Percentiles rank a stretch among this genome's conserved stretches.
phyloP scores from a whole-genome alignment of 345 rosid genomes.

The Melaleuca quinquenervia region DNA sequence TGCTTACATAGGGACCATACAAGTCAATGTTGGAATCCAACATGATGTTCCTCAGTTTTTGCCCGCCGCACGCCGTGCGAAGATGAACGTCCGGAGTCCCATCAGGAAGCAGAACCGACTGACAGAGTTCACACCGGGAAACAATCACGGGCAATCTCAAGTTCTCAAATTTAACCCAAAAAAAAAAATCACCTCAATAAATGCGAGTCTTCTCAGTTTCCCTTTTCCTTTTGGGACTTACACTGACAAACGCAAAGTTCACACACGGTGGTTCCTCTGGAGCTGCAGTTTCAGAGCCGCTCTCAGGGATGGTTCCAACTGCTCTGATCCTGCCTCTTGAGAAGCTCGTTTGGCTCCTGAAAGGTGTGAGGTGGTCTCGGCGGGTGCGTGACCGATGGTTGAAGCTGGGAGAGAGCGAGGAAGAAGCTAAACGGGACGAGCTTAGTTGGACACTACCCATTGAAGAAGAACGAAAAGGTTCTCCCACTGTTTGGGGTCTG shows the following conservation, averaged over 20 bases:
- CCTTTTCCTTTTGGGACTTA: conserved; percentile 8
- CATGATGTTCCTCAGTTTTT: conserved; percentile 90
- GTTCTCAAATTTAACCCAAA: not conserved
- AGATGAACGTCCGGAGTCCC: conserved; percentile 84
- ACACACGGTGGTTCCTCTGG: conserved; percentile 49
- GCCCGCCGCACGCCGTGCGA: conserved; percentile 62
- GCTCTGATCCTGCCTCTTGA: conserved; percentile 25
- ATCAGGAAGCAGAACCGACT: conserved; percentile 89
- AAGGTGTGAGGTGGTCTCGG: conserved; percentile 7
- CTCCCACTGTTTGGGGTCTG: not conserved
- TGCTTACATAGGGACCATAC: conserved; percentile 85
- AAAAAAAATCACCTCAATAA: not conserved
- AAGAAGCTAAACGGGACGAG: conserved; percentile 37
- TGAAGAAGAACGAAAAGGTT: not conserved
- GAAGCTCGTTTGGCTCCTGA: conserved; percentile 6
- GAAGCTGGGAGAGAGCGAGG: conserved; percentile 5
- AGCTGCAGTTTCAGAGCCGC: conserved; percentile 16
- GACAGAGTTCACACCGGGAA: not conserved
- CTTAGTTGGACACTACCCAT: conserved; percentile 58
- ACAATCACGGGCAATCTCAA: not conserved
- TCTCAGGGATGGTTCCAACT: conserved; percentile 32
- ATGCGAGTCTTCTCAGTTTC: not conserved
- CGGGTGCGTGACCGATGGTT: conserved; percentile 5
- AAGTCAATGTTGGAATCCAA: conserved; percentile 66
- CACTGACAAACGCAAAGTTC: conserved; percentile 76